Conservation (phyloP, 2,329 filamentous ascomycete species). For the Catunica adiposa region DNA sequence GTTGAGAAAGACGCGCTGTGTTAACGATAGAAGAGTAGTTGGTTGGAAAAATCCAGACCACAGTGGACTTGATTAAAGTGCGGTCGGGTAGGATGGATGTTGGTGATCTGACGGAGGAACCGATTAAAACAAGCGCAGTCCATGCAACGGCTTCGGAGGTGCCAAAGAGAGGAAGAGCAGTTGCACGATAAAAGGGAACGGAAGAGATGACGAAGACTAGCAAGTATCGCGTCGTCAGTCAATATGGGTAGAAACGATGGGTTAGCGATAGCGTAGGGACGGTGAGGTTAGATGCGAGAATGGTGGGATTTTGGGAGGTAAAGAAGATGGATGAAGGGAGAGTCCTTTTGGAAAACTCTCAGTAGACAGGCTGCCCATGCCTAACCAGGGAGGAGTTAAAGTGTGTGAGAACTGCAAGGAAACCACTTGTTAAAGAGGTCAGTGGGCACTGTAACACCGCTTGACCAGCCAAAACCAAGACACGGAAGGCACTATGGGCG, state of each 20-base stretch:
- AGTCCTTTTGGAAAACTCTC: neutral
- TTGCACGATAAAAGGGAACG: too few relatives aligned
- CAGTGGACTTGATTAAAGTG: constrained; percentile 25
- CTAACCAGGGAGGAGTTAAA: neutral
- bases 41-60: too few relatives aligned
- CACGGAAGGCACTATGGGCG: neutral
- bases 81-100: constrained; percentile 2
- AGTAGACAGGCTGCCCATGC: neutral
- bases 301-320: too few relatives aligned
- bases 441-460: neutral
- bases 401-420: neutral
- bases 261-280: too few relatives aligned
- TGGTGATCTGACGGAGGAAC: neutral
- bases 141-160: neutral
- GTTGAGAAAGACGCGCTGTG: too few relatives aligned
- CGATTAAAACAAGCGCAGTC: too few relatives aligned
- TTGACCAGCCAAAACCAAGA: neutral
- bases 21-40: too few relatives aligned
- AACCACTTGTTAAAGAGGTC: neutral
- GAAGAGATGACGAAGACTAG: too few relatives aligned
- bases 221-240: too few relatives aligned
- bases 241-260: too few relatives aligned
- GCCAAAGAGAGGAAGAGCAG: too few relatives aligned
- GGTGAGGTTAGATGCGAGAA: too few relatives aligned
- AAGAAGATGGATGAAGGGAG: neutral